phyloP scores from a whole-genome alignment of 352 stramenopile genomes.

The Synura sp. region DNA sequence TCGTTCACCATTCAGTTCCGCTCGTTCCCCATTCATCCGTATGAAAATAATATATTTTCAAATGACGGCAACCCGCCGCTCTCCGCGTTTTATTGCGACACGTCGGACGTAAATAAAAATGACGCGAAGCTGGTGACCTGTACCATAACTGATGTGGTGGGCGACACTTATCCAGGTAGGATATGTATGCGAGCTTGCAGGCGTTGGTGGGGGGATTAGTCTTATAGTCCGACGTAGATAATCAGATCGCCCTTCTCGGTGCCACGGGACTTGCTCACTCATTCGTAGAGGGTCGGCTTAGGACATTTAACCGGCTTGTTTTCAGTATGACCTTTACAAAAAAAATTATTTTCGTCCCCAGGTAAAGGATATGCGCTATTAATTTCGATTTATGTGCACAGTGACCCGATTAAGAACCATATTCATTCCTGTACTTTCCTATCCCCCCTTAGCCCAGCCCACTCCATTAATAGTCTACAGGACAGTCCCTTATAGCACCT shows the following conservation, averaged over 20 bases:
- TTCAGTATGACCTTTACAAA: not conserved
- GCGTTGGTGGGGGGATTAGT: no score
- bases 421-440: no score
- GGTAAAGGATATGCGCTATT: no score
- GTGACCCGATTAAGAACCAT: no score
- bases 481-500: no score
- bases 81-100: constrained; percentile 66
- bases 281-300: not conserved
- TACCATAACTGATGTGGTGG: constrained; percentile 60
- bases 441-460: no score
- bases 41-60: constrained; percentile 70
- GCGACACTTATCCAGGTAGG: constrained; percentile 47
- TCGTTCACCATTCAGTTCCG: constrained; percentile 64
- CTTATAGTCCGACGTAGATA: no score
- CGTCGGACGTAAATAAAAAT: constrained; percentile 56
- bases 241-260: not conserved
- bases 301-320: not conserved
- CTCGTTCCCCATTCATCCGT: constrained; percentile 58
- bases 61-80: constrained; percentile 68
- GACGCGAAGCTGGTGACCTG: constrained; percentile 56
- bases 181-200: no score
- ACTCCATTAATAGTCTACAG: no score
- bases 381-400: no score
- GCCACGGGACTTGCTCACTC: no score
- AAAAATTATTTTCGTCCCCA: no score